Base-by-base conservation (phyloP, 768 basidiomycete genomes). In the Vararia minispora region DNA sequence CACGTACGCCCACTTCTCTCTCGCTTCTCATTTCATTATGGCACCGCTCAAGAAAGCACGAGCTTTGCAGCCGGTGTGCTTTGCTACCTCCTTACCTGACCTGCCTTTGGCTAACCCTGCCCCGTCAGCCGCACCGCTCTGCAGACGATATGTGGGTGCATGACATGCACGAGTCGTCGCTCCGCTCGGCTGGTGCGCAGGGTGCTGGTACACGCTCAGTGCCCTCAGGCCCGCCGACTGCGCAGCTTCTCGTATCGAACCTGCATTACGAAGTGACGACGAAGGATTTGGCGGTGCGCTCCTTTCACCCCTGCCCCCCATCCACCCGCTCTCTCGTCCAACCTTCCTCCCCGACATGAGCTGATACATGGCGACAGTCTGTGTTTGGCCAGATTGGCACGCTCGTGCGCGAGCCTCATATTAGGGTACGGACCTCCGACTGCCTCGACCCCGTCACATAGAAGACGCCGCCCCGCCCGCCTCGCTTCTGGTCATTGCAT, bases 381-480 rank as follows among this genome's bases (percentile, higher is more conserved):
- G 88, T 92, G 51, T 94, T 92, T 71, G 84, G 87, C 53, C 77
- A 84, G 58, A 79, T 87, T 61, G 89, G 89, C 67, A 87, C 85
- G 65, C 76, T 94, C 61, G 72, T 87, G 55, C 79, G 87, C 62
- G 87, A 90, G 71, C 89, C 89, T 65, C 64, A 76, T 60, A 89
- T 94, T 62, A 87, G 84, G 82, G 89, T 94, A 90, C 81, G 90
- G 61, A 60, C 53, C 51, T 59, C 57, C 55, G 56, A 58, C 55
- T 64, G 54, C 57, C 38, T 71, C 59, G 58, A 53, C 57, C 63
- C 64, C 63, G 60, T 70, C 72, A 71, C 75, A 58, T 76, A 64
- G 69, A 56, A 71, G 68, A 69, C 62, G 66, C 62, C 65, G 65
- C 69, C 42, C 54, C 49, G 52, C 49, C 57, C 50, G 56, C 52